phyloP scores from a whole-genome alignment of 2,329 filamentous ascomycete genomes.

The Mycosphaerella arachidis region DNA sequence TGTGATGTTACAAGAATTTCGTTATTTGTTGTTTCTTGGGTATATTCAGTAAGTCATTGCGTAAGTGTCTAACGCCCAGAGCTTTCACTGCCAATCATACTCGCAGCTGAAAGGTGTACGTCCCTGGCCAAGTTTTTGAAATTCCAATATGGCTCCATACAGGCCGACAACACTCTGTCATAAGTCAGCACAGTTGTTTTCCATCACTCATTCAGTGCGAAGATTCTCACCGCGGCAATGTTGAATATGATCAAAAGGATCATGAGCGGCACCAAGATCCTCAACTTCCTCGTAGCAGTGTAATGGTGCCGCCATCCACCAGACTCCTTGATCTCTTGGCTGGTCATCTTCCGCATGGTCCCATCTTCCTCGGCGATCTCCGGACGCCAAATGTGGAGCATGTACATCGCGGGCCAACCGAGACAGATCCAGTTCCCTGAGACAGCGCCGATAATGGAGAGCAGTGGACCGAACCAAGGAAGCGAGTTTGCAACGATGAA shows the following conservation, averaged over 20 bases:
- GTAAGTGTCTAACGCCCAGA: background rate
- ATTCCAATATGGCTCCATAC: background rate
- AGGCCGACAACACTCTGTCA: background rate
- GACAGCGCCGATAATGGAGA: conserved; percentile 58
- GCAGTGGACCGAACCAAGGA: conserved; percentile 62
- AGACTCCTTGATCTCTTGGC: background rate
- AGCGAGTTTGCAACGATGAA: conserved; percentile 67
- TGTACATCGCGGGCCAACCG: conserved; percentile 18
- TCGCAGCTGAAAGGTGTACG: background rate
- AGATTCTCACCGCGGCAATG: background rate
- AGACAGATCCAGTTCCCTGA: conserved; percentile 63
- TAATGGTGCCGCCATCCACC: background rate
- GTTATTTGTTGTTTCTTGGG: background rate
- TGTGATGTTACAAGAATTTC: background rate
- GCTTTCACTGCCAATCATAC: background rate
- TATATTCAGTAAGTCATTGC: background rate
- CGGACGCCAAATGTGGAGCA: conserved; percentile 11
- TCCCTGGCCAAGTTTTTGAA: background rate
- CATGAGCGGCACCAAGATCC: background rate
- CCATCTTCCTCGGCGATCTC: background rate
- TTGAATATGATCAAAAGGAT: background rate
- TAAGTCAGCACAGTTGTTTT: background rate
- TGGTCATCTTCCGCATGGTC: background rate
- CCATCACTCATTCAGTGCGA: background rate
- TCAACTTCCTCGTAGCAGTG: background rate